A percentile compares a stretch with the other conserved stretches of the same genome.
Conservation (phyloP, 2,329 filamentous ascomycete species). For the Colletotrichum sp. region DNA sequence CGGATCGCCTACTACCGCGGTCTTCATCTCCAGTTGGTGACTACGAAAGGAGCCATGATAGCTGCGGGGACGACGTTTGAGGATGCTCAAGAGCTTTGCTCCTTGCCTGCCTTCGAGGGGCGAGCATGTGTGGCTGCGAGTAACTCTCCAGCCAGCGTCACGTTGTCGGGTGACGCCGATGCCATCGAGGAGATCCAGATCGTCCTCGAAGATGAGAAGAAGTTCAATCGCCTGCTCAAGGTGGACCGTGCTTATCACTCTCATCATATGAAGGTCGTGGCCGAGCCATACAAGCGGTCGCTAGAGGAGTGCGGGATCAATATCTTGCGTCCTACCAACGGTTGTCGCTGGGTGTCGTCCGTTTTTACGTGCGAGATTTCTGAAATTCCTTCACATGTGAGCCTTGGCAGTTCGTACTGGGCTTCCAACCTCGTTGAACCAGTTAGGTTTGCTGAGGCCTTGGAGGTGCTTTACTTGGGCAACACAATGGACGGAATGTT, state of each 20-base stretch:
- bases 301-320: background rate
- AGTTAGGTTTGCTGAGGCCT: slow-evolving; percentile 26
- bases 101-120: slow-evolving; percentile 14
- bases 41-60: slow-evolving; percentile 27
- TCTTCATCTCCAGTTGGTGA: background rate
- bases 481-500: background rate
- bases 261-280: slow-evolving; percentile 25
- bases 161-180: slow-evolving; percentile 30
- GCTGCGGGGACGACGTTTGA: slow-evolving; percentile 23
- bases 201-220: slow-evolving; percentile 19
- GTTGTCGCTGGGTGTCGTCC: background rate
- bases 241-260: slow-evolving; percentile 36
- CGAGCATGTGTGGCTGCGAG: slow-evolving; percentile 25
- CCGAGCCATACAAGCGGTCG: background rate
- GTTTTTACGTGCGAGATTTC: background rate
- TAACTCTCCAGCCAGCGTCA: slow-evolving; percentile 26
- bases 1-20: slow-evolving; percentile 24
- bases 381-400: background rate
- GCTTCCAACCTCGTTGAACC: slow-evolving; percentile 30
- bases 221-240: slow-evolving; percentile 24
- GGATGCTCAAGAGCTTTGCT: slow-evolving; percentile 13
- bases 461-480: slow-evolving; percentile 6
- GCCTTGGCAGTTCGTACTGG: slow-evolving; percentile 27
- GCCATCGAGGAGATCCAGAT: slow-evolving; percentile 27
- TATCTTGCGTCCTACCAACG: background rate